Evolutionary conservation across 2,329 filamentous ascomycete genomes (phyloP).

Genomic region (Paecilomyces formosus): DNA sequence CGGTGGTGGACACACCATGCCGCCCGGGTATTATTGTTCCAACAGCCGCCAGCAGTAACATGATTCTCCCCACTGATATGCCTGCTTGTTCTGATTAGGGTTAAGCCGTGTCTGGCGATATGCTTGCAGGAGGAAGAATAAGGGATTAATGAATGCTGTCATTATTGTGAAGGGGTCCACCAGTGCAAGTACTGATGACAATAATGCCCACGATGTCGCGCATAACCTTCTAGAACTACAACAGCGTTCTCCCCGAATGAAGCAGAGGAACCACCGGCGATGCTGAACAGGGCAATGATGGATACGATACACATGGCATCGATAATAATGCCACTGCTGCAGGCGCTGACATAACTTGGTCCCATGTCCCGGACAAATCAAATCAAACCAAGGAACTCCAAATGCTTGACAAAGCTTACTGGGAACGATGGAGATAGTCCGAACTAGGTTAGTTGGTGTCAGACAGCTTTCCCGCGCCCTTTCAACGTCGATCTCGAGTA

Average conservation of each 20-base stretch:
- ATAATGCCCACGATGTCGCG: background rate
- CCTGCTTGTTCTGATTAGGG: background rate
- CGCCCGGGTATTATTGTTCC: background rate
- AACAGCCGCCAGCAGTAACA: background rate
- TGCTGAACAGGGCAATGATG: background rate
- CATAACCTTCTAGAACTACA: background rate
- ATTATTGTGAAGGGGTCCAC: background rate
- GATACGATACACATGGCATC: background rate
- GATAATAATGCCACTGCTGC: background rate
- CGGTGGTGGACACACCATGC: background rate
- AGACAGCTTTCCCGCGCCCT: background rate
- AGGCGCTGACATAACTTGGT: background rate
- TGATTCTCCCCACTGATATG: background rate
- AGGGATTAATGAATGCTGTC: background rate
- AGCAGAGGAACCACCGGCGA: background rate
- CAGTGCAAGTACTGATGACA: background rate
- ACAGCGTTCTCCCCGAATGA: background rate
- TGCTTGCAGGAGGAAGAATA: background rate
- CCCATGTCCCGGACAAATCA: background rate
- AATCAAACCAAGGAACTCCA: background rate
- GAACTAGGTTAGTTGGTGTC: background rate
- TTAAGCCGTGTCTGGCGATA: background rate
- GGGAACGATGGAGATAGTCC: background rate
- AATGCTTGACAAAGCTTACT: background rate
- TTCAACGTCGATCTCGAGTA: background rate